A percentile compares a stretch with the other conserved stretches of the same genome.
These are phyloP conservation scores for Borovskyia barvae DNA, from an alignment of 208 protist genomes.

Conservation along the genomic window DNA sequence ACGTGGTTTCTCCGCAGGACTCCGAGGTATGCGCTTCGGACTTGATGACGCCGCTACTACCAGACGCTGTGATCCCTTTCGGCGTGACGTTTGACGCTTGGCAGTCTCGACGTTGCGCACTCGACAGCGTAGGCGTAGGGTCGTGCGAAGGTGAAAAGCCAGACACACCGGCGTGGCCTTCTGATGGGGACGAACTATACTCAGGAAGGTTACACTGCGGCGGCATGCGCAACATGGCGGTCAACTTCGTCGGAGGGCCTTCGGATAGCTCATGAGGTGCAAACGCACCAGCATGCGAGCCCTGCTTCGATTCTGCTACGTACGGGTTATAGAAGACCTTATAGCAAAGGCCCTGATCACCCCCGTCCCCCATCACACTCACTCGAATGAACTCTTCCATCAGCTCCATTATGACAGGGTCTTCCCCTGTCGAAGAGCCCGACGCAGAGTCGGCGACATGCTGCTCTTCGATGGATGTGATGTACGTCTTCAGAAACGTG, in stretches of 20 bases:
- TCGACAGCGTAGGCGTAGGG: neutral
- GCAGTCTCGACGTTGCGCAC: too few relatives aligned
- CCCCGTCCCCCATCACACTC: conserved; percentile 12
- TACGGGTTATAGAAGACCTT: conserved; percentile 68
- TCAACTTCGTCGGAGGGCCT: conserved; percentile 2
- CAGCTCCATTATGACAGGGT: conserved; percentile 44
- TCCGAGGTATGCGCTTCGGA: too few relatives aligned
- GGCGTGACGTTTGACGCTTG: too few relatives aligned
- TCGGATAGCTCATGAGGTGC: too few relatives aligned
- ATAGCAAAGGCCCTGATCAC: conserved; percentile 46
- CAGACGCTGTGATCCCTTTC: neutral
- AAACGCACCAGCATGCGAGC: conserved; percentile 1
- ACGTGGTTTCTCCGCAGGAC: too few relatives aligned
- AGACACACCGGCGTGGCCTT: too few relatives aligned
- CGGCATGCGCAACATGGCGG: conserved; percentile 2
- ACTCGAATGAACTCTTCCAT: conserved; percentile 66
- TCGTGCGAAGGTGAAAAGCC: neutral
- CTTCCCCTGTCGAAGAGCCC: conserved; percentile 19
- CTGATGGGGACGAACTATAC: neutral
- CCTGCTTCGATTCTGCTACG: conserved; percentile 4
- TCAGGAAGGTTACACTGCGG: neutral
- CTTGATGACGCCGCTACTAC: too few relatives aligned
- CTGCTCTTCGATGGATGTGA: conserved; percentile 56
- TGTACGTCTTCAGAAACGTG: conserved; percentile 62
- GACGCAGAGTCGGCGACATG: conserved; percentile 1